These are phyloP conservation scores for Coffea humblotiana DNA, from an alignment of 305 asterid species.

Conservation along the genomic window DNA sequence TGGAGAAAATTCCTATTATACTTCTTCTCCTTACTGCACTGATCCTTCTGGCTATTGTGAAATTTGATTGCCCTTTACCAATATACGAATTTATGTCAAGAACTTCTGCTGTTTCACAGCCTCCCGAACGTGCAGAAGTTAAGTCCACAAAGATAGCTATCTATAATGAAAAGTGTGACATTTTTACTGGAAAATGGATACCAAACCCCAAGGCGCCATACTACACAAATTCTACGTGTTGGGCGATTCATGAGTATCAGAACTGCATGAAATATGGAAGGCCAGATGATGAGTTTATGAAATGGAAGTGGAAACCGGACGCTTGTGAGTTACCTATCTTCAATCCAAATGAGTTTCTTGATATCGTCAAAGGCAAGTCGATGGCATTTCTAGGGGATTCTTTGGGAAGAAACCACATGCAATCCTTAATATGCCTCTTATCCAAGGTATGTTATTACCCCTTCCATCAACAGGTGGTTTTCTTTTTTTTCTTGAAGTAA, in stretches of 20 bases:
- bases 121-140: no score
- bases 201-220: constrained; percentile 65
- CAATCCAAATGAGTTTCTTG: constrained; percentile 53
- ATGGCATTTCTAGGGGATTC: constrained; percentile 80
- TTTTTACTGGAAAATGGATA: constrained; percentile 71
- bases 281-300: constrained; percentile 64
- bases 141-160: no score
- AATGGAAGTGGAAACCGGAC: constrained; percentile 87
- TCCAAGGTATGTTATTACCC: constrained; percentile 38
- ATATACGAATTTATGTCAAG: no score
- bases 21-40: no score
- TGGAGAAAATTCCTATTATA: no score
- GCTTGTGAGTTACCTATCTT: constrained; percentile 66
- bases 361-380: constrained; percentile 62
- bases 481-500: no score
- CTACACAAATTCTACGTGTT: constrained; percentile 60
- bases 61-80: no score
- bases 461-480: no score
- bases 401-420: constrained; percentile 79
- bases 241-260: constrained; percentile 68
- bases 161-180: constrained; percentile 34
- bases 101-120: no score
- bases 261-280: constrained; percentile 73
- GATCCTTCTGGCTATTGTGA: no score
- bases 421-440: constrained; percentile 70